Evolutionary conservation across 257 asterid genomes (phyloP).

Genomic region (Nicotiana undulata): DNA sequence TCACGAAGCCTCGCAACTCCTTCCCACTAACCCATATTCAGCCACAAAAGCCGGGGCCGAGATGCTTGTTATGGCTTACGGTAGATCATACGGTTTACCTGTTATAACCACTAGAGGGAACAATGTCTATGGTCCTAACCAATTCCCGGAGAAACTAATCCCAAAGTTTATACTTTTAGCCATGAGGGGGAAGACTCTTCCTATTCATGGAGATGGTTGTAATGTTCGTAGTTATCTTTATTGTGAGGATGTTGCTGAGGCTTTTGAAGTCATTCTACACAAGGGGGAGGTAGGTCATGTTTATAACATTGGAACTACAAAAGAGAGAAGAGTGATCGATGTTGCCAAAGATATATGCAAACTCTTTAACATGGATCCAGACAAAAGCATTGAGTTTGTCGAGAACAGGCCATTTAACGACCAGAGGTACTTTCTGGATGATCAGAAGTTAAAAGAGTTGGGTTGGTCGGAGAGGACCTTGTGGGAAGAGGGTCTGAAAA

Average conservation of each 20-base stretch:
- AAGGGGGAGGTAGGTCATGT: conserved; percentile 19
- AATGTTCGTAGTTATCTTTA: conserved; percentile 22
- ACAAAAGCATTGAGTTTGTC: conserved; percentile 11
- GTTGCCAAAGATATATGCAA: conserved; percentile 20
- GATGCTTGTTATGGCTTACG: conserved; percentile 25
- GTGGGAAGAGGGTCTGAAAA: conserved; percentile 20
- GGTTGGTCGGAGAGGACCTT: conserved; percentile 15
- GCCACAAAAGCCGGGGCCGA: conserved; percentile 24
- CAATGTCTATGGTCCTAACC: conserved; percentile 22
- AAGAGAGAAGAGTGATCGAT: conserved; percentile 21
- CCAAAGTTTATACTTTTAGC: conserved; percentile 22
- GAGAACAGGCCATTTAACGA: conserved; percentile 22
- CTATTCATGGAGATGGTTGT: conserved; percentile 21
- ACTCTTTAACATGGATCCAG: conserved; percentile 11
- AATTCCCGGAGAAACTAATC: conserved; percentile 20
- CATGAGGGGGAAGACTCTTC: conserved; percentile 16
- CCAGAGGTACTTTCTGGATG: conserved; percentile 22
- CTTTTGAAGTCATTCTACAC: conserved; percentile 17
- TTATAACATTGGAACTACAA: conserved; percentile 20
- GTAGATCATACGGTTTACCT: conserved; percentile 20
- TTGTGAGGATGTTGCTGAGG: conserved; percentile 23
- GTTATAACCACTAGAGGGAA: conserved; percentile 23
- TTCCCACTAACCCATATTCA: conserved; percentile 23
- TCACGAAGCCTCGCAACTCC: conserved; percentile 24
- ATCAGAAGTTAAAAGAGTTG: conserved; percentile 18